Percentiles rank a stretch among this genome's conserved stretches.
Conservation (phyloP, 2,329 filamentous ascomycete species). For the Colletotrichum spinosum region DNA sequence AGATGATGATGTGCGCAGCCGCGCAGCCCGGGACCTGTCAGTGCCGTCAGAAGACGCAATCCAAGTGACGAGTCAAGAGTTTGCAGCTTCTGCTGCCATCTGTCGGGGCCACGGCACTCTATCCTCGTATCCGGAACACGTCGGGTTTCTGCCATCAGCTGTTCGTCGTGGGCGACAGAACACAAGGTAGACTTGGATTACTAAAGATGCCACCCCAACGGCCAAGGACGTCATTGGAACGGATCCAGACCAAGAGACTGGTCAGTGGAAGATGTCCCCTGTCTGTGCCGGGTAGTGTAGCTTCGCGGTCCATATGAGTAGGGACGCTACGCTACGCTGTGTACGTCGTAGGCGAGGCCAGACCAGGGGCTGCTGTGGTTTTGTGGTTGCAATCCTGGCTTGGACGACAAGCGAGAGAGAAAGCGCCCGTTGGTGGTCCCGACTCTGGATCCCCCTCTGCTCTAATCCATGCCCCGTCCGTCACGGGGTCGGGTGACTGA, state of each 20-base stretch:
- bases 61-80: conserved; percentile 33
- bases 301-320: no score
- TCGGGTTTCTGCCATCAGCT: no score
- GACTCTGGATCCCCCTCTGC: neutral
- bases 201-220: conserved; percentile 14
- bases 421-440: conserved; percentile 16
- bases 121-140: no score
- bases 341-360: neutral
- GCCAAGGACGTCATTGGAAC: conserved; percentile 26
- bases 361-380: conserved; percentile 7
- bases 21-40: conserved; percentile 25
- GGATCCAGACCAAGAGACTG: conserved; percentile 22
- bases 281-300: no score
- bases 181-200: conserved; percentile 3
- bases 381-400: conserved; percentile 10
- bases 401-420: conserved; percentile 18
- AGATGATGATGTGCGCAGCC: conserved; percentile 26
- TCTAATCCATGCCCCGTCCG: conserved; percentile 8
- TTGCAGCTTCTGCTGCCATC: conserved; percentile 10
- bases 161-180: neutral
- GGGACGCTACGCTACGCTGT: neutral
- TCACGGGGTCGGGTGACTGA: conserved; percentile 28
- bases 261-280: neutral
- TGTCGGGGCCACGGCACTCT: neutral
- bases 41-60: conserved; percentile 33